phyloP scores from a whole-genome alignment of 2,329 filamentous ascomycete species.

The Colletotrichum phormii region DNA sequence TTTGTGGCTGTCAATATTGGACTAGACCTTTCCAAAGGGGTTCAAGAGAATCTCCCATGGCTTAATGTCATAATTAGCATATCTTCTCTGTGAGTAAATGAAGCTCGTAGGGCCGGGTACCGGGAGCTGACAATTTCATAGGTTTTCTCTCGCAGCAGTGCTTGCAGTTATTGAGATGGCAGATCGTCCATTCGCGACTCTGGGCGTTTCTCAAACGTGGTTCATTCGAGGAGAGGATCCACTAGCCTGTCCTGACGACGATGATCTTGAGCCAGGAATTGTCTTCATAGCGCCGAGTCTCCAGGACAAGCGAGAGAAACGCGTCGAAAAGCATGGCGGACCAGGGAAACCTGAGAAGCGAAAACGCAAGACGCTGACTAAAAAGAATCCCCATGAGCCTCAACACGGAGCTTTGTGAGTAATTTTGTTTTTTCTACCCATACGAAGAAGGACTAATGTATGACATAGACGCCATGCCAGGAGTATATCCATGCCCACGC shows the following conservation, averaged over 20 bases:
- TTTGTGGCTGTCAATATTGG: slow-evolving; percentile 30
- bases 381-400: slow-evolving; percentile 4
- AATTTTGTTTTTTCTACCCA: no score
- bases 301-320: not conserved
- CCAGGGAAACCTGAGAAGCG: not conserved
- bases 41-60: slow-evolving; percentile 23
- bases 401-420: not conserved
- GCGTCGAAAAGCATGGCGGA: no score
- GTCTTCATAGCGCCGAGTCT: not conserved
- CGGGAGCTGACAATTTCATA: not conserved
- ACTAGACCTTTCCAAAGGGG: slow-evolving; percentile 23
- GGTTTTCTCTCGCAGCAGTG: slow-evolving; percentile 12
- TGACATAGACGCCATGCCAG: slow-evolving; percentile 12
- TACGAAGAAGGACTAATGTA: not conserved
- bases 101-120: rapidly evolving
- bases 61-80: slow-evolving; percentile 31
- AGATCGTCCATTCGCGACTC: slow-evolving; percentile 28
- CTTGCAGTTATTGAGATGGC: slow-evolving; percentile 30
- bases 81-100: slow-evolving; percentile 15
- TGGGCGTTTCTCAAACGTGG: slow-evolving; percentile 23
- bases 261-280: slow-evolving; percentile 2
- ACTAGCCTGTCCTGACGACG: not conserved
- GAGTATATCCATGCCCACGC: slow-evolving; percentile 28
- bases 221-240: slow-evolving; percentile 16
- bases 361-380: slow-evolving; percentile 17